Conservation (phyloP, 768 basidiomycete genomes). For the Wakefieldia striispora region DNA sequence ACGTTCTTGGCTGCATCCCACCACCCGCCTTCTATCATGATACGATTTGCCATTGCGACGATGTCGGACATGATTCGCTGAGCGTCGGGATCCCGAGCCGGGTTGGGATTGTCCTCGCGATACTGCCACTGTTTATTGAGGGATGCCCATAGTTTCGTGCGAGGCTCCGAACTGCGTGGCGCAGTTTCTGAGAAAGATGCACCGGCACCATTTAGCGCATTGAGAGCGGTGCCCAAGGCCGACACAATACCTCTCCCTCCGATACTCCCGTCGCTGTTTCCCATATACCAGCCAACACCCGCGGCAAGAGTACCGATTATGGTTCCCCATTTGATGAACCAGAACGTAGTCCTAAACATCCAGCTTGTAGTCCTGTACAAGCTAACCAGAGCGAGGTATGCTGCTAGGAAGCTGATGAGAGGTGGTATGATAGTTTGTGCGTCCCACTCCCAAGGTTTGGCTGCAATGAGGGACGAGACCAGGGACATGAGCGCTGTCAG, state of each 20-base stretch:
- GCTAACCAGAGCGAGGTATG: constrained; percentile 75
- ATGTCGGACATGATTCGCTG: constrained; percentile 49
- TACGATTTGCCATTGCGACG: constrained; percentile 30
- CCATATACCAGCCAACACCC: constrained; percentile 53
- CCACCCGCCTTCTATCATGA: constrained; percentile 36
- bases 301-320: constrained; percentile 56
- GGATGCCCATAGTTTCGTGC: constrained; percentile 62
- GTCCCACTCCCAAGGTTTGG: constrained; percentile 61
- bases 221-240: constrained; percentile 40
- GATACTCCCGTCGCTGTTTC: constrained; percentile 35
- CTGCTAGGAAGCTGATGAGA: constrained; percentile 64
- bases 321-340: constrained; percentile 76
- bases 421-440: constrained; percentile 69
- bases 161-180: constrained; percentile 17
- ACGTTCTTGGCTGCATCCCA: constrained; percentile 35
- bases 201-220: constrained; percentile 39
- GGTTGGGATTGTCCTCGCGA: constrained; percentile 17
- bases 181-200: constrained; percentile 18
- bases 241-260: constrained; percentile 36
- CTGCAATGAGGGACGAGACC: constrained; percentile 44
- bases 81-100: constrained; percentile 35
- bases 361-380: constrained; percentile 78
- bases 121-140: constrained; percentile 65
- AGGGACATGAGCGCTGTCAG: constrained; percentile 49
- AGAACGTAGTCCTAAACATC: constrained; percentile 64